A percentile compares a stretch with the other conserved stretches of the same genome.
Conservation (phyloP, 208 protist species). For the Leishmania arabica region DNA sequence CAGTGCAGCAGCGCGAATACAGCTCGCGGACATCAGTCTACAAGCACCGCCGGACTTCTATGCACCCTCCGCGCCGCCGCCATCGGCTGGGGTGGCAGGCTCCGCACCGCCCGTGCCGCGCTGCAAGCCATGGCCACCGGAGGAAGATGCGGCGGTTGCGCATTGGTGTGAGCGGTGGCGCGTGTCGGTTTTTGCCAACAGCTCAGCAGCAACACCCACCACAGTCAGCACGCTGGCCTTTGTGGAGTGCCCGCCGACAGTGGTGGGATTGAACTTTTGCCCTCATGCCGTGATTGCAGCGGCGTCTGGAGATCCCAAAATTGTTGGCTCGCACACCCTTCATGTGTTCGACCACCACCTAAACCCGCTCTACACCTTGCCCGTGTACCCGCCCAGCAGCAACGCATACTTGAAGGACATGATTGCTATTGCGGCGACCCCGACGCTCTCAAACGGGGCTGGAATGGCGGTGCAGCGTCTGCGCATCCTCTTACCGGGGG, state of each 20-base stretch:
- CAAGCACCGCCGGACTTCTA: slow-evolving; percentile 11
- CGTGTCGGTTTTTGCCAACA: slow-evolving; percentile 25
- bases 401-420: slow-evolving; percentile 38
- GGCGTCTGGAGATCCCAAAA: slow-evolving; percentile 29
- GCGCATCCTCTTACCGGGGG: slow-evolving; percentile 49
- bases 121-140: slow-evolving; percentile 20
- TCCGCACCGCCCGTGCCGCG: not conserved
- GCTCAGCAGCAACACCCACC: not conserved
- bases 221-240: slow-evolving; percentile 23
- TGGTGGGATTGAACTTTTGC: slow-evolving; percentile 31
- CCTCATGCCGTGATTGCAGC: slow-evolving; percentile 37
- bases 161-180: slow-evolving; percentile 28
- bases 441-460: slow-evolving; percentile 25
- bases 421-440: slow-evolving; percentile 41
- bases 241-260: slow-evolving; percentile 20
- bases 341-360: slow-evolving; percentile 41
- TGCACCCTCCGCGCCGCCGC: slow-evolving; percentile 4
- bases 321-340: slow-evolving; percentile 29
- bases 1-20: slow-evolving; percentile 30
- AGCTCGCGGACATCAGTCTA: slow-evolving; percentile 34
- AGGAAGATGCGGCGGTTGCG: slow-evolving; percentile 21
- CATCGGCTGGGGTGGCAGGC: not conserved
- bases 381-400: slow-evolving; percentile 32
- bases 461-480: slow-evolving; percentile 33
- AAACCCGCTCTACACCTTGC: slow-evolving; percentile 18